A percentile compares a stretch with the other conserved stretches of the same genome.
phyloP scores from a whole-genome alignment of 108 stramenopile genomes.

The Nitzschia sp. region DNA sequence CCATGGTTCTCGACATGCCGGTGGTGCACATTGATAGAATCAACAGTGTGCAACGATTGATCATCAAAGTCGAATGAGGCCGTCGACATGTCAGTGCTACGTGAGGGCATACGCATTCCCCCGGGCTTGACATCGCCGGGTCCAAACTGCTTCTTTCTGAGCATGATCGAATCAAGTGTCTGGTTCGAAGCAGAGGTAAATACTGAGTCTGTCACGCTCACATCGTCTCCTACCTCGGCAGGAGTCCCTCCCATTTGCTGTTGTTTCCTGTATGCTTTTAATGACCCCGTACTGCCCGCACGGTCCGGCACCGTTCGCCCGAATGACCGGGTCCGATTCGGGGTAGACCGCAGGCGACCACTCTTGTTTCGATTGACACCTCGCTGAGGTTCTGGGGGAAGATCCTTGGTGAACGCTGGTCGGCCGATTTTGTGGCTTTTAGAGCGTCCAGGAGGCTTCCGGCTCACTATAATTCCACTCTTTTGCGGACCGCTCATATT shows the following conservation, averaged over 20 bases:
- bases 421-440: slow-evolving; percentile 32
- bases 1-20: slow-evolving; percentile 18
- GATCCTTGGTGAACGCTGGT: slow-evolving; percentile 23
- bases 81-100: background rate
- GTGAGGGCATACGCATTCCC: slow-evolving; percentile 12
- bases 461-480: background rate
- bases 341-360: slow-evolving; percentile 19
- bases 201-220: slow-evolving; percentile 27
- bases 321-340: slow-evolving; percentile 27
- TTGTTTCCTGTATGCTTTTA: slow-evolving; percentile 13
- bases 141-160: slow-evolving; percentile 36
- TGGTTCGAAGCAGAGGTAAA: slow-evolving; percentile 33
- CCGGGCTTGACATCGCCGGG: slow-evolving; percentile 19
- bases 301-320: slow-evolving; percentile 30
- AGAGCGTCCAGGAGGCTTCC: slow-evolving; percentile 27
- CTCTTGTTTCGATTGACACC: slow-evolving; percentile 38
- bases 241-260: slow-evolving; percentile 22
- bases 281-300: slow-evolving; percentile 27
- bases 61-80: slow-evolving; percentile 28
- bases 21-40: slow-evolving; percentile 21
- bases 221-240: slow-evolving; percentile 8
- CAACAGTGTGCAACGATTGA: slow-evolving; percentile 18
- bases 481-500: slow-evolving; percentile 33
- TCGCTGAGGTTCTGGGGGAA: slow-evolving; percentile 17
- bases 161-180: slow-evolving; percentile 37